Percentiles rank a stretch among this genome's conserved stretches.
Conservation (phyloP, 306 rosid genomes). For the Gastrolobium villosum region DNA sequence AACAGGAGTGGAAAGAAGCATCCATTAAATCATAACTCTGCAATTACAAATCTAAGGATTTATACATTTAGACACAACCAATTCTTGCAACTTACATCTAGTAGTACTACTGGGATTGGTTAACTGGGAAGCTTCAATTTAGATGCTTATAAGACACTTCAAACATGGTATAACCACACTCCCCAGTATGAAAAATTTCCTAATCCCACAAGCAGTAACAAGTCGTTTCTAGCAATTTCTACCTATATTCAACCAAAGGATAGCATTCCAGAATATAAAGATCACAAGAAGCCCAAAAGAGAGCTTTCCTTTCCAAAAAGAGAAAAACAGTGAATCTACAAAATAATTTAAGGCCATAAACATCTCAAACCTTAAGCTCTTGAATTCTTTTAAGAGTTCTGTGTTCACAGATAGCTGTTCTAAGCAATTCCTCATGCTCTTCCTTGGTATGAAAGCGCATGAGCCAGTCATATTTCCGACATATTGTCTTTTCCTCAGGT, state of each 20-base stretch:
- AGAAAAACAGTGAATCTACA: background rate
- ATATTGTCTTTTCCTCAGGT: conserved; percentile 79
- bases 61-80: conserved; percentile 16
- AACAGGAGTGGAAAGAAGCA: conserved; percentile 16
- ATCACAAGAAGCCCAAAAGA: conserved; percentile 2
- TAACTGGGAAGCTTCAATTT: background rate
- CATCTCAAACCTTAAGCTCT: conserved; percentile 84
- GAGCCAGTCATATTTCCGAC: conserved; percentile 78
- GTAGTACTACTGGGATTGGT: conserved; percentile 12
- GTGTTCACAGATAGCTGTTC: conserved; percentile 69
- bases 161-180: conserved; percentile 13
- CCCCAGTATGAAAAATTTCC: conserved; percentile 1
- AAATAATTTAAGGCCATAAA: conserved; percentile 30
- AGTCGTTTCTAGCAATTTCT: background rate
- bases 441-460: conserved; percentile 94
- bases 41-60: background rate
- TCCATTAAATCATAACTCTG: background rate
- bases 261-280: conserved; percentile 25
- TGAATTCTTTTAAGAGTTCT: conserved; percentile 74
- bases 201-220: background rate
- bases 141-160: background rate
- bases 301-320: conserved; percentile 5
- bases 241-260: conserved; percentile 16
- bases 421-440: conserved; percentile 81
- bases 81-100: conserved; percentile 26